Conservation (phyloP, 225 moss, liverwort and hornwort species). For the Marchantia paleacea region DNA sequence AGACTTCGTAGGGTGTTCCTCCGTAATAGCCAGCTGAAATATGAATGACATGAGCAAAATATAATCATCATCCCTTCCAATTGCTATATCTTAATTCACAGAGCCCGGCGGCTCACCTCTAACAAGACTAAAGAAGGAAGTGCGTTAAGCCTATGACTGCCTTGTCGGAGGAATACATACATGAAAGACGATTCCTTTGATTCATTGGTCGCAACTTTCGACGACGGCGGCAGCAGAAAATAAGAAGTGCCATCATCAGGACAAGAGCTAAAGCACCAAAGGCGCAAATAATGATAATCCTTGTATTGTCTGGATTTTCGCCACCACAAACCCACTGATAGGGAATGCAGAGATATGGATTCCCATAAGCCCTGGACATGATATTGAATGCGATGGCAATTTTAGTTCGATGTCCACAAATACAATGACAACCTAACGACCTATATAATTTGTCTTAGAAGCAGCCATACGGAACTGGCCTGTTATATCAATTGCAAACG, state of each 20-base stretch:
- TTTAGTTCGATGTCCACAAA: background rate
- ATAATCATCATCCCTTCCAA: background rate
- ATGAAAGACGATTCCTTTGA: conserved; percentile 18
- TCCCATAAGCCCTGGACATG: conserved; percentile 27
- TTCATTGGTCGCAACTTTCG: conserved; percentile 18
- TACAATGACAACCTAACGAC: background rate
- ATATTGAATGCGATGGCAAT: background rate
- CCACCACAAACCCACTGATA: conserved; percentile 8
- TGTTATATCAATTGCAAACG: background rate
- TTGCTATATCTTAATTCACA: background rate
- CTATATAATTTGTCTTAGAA: background rate
- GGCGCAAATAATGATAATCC: conserved; percentile 13
- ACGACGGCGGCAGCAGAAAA: conserved; percentile 23
- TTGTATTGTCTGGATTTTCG: conserved; percentile 1
- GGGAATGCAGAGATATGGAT: conserved; percentile 29
- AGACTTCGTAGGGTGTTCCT: conserved; percentile 25
- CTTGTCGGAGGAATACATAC: conserved; percentile 4
- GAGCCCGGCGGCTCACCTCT: background rate
- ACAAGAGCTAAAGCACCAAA: conserved; percentile 14
- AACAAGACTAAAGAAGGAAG: too few species aligned
- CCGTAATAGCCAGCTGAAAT: conserved; percentile 20
- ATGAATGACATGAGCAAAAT: background rate
- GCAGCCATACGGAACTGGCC: too few species aligned
- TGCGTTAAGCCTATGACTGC: background rate
- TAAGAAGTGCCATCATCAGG: conserved; percentile 16